Evolutionary conservation across 129 eudicot genomes (phyloP).

Genomic region (Artemisia tridentata): DNA sequence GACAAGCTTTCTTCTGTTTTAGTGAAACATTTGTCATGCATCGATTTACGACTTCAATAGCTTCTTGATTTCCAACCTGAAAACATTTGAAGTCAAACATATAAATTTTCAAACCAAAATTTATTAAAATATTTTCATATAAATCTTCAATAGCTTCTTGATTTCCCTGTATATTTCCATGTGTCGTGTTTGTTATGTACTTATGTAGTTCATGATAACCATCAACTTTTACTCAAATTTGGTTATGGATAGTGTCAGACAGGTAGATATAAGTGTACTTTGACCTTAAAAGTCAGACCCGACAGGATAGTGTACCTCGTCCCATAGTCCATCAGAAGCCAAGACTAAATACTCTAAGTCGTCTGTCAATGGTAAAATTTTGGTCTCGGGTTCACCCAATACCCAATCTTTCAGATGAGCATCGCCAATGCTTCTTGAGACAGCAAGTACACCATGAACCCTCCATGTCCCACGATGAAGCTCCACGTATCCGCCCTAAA

Average conservation of each 20-base stretch:
- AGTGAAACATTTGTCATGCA: conserved; percentile 45
- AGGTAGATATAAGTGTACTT: background rate
- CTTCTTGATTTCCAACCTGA: conserved; percentile 94
- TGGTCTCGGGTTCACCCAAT: conserved; percentile 77
- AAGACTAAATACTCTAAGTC: conserved; percentile 78
- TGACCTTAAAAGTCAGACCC: background rate
- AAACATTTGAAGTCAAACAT: conserved; percentile 2
- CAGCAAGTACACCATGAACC: conserved; percentile 84
- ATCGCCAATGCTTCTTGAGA: conserved; percentile 96
- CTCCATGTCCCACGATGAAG: conserved; percentile 93
- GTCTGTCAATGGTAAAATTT: conserved; percentile 41
- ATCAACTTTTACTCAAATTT: background rate
- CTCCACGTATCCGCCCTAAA: conserved; percentile 91
- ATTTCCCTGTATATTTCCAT: background rate
- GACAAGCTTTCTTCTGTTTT: conserved; percentile 44
- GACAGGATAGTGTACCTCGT: conserved; percentile 48
- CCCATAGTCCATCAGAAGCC: conserved; percentile 99
- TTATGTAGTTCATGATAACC: background rate
- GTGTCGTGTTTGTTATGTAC: background rate
- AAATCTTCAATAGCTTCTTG: no score
- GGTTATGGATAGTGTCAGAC: background rate
- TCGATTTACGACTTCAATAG: conserved; percentile 54
- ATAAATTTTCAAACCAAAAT: background rate
- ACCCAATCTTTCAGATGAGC: conserved; percentile 95
- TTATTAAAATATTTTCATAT: background rate